Base-by-base conservation (phyloP, 2,329 filamentous ascomycete species). In the Talaromyces sp. region DNA sequence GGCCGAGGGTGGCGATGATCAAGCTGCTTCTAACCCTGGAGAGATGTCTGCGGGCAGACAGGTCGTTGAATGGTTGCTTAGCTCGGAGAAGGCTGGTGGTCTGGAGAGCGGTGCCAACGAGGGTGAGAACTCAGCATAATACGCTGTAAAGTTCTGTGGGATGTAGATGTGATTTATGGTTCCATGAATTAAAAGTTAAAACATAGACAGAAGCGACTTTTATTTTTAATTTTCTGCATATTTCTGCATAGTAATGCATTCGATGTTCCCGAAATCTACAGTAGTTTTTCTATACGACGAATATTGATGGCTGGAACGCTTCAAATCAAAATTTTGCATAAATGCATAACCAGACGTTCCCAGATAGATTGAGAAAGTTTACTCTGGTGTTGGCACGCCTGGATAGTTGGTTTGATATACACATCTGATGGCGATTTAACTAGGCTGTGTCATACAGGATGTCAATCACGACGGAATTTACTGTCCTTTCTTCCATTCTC, bases 41-140 rank as follows among this genome's bases (percentile, higher is more conserved):
- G 61, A 65, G 30, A 60, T 70, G 59, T 67, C 73, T 41, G 70
- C 71, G 43, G 72, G 68, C 20, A 64, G 71, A 61, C 63, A 71
- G 65, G 72, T 76, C 44, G 72, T 72, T 41, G 74, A 76, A 65
- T 76, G 72, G 70, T 56, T 76, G 57, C 56, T 76, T 58, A 65
- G 64, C 32, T 73, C 67, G 47, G 73, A 75, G 54, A 70, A 70
- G 56, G 68, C 61, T 19, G 66, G 58, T 40, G 70, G 64, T 11
- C 56, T 71, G 56, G 70, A 73, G 60, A 66, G 60, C 37, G 65
- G 63, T 29, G 65, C 64, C 50, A 66, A 55, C 13, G 63, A 65
- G 49, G 61, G 58, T 29, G 59, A 56, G 43, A 54, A 50, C 45
- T 56, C 60, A 47, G 53, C 59, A 55, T 62, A 54, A 57, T 55